Percentiles rank a stretch among this genome's conserved stretches.
These are phyloP conservation scores for Trametes hirsuta DNA, from an alignment of 1,284 basidiomycete genomes.

Conservation along the genomic window DNA sequence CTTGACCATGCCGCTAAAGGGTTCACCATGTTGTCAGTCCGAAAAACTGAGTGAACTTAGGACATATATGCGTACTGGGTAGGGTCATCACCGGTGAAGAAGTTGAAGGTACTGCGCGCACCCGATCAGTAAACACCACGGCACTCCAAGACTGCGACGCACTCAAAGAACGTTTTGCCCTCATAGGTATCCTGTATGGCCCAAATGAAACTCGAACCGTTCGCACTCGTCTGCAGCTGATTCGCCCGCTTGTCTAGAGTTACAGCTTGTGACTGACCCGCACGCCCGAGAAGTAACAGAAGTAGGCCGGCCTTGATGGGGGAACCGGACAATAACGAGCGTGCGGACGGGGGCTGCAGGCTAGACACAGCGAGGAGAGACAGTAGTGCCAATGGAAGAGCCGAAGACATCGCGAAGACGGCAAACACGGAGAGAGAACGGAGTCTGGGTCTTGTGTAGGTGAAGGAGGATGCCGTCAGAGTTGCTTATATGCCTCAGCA, in stretches of 20 bases:
- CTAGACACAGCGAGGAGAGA: constrained; percentile 17
- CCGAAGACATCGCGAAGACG: constrained; percentile 20
- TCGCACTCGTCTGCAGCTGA: constrained; percentile 30
- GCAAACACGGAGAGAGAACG: neutral
- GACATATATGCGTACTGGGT: constrained; percentile 53
- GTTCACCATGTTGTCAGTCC: constrained; percentile 15
- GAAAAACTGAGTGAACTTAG: neutral
- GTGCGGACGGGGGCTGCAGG: constrained; percentile 1
- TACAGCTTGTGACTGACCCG: constrained; percentile 13
- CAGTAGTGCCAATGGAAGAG: constrained; percentile 23
- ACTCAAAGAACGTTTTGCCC: constrained; percentile 41
- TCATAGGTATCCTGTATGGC: constrained; percentile 41
- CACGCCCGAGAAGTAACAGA: constrained; percentile 13
- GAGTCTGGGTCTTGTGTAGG: neutral
- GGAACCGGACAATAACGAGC: neutral
- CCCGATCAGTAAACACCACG: constrained; percentile 3
- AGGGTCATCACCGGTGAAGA: constrained; percentile 64
- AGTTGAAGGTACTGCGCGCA: constrained; percentile 52
- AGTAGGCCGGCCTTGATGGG: constrained; percentile 8
- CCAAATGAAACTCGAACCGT: constrained; percentile 39
- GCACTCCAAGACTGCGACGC: constrained; percentile 15
- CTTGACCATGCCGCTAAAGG: constrained; percentile 60
- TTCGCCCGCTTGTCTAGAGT: constrained; percentile 25
- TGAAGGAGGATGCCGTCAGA: constrained; percentile 8
- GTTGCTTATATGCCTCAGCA: constrained; percentile 18